Percentiles rank a stretch among this genome's conserved stretches.
These are phyloP conservation scores for Ophiocordyceps camponoti-floridani DNA, from an alignment of 2,329 filamentous ascomycete genomes.

Conservation along the genomic window DNA sequence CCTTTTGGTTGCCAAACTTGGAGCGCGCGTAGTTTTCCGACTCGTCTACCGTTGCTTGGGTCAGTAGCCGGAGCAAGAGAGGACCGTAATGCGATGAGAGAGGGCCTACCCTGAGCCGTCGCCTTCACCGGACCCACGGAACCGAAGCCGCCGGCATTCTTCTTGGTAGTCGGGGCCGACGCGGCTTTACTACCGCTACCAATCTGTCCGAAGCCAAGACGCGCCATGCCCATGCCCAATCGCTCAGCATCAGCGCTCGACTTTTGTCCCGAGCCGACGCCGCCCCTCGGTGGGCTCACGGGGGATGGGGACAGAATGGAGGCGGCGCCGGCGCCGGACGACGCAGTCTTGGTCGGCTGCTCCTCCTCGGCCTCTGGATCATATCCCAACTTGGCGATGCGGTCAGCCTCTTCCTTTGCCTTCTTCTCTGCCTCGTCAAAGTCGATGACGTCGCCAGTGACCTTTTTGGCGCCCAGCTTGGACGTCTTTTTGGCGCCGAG, in stretches of 20 bases:
- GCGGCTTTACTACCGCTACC: slow-evolving; percentile 40
- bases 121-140: slow-evolving; percentile 62
- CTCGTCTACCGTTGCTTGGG: slow-evolving; percentile 32
- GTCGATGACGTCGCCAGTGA: slow-evolving; percentile 64
- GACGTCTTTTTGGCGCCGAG: slow-evolving; percentile 67
- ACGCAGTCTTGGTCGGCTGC: slow-evolving; percentile 22
- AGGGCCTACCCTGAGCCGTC: slow-evolving; percentile 41
- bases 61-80: not conserved
- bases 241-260: slow-evolving; percentile 69
- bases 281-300: slow-evolving; percentile 43
- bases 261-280: slow-evolving; percentile 40
- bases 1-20: slow-evolving; percentile 87
- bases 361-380: slow-evolving; percentile 73
- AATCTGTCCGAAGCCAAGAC: slow-evolving; percentile 78
- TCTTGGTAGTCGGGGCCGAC: slow-evolving; percentile 36
- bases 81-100: not conserved
- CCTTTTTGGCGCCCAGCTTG: slow-evolving; percentile 88
- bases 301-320: slow-evolving; percentile 59
- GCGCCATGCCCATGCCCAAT: slow-evolving; percentile 71
- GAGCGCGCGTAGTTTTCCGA: slow-evolving; percentile 66
- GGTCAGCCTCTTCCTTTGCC: slow-evolving; percentile 91
- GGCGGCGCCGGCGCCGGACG: slow-evolving; percentile 37
- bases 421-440: slow-evolving; percentile 96
- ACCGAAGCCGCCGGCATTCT: slow-evolving; percentile 73
- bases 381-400: slow-evolving; percentile 88